Conservation (phyloP, 352 stramenopile species). For the Phytophthora meadii region DNA sequence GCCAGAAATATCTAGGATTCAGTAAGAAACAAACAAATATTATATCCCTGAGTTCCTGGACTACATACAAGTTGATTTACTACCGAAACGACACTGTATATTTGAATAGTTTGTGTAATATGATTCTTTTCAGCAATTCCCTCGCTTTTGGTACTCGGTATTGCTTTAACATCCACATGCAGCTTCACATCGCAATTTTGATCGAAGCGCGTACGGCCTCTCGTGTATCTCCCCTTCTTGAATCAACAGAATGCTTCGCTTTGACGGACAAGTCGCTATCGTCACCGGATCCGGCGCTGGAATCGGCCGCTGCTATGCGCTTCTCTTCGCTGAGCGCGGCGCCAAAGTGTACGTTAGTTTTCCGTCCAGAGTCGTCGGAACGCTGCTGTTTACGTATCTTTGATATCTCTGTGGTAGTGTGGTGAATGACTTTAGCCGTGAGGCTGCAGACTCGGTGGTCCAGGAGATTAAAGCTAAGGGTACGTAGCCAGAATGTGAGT, state of each 20-base stretch:
- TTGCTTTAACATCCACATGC: neutral
- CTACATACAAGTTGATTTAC: neutral
- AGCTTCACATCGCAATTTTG: conserved; percentile 31
- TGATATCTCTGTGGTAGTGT: conserved; percentile 43
- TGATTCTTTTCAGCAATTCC: neutral
- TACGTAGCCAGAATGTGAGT: conserved; percentile 10
- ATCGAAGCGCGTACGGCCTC: conserved; percentile 10
- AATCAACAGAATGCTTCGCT: conserved; percentile 61
- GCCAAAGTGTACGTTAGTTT: conserved; percentile 79
- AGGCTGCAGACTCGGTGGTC: conserved; percentile 76
- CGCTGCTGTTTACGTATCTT: conserved; percentile 5
- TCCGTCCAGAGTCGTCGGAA: neutral
- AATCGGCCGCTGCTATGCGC: conserved; percentile 78
- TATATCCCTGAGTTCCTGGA: neutral
- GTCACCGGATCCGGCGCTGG: conserved; percentile 79
- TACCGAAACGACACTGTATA: neutral
- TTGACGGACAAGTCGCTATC: conserved; percentile 79
- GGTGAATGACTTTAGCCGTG: conserved; percentile 78
- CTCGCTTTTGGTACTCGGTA: neutral
- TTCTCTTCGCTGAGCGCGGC: conserved; percentile 75
- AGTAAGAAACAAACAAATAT: neutral
- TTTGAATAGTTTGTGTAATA: neutral
- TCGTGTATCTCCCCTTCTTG: conserved; percentile 4
- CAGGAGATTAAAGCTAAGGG: conserved; percentile 80
- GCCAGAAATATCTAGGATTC: neutral